Evolutionary conservation across 2,329 filamentous ascomycete species (phyloP).

Genomic region (Ophiocordyceps camponoti-leonardi): DNA sequence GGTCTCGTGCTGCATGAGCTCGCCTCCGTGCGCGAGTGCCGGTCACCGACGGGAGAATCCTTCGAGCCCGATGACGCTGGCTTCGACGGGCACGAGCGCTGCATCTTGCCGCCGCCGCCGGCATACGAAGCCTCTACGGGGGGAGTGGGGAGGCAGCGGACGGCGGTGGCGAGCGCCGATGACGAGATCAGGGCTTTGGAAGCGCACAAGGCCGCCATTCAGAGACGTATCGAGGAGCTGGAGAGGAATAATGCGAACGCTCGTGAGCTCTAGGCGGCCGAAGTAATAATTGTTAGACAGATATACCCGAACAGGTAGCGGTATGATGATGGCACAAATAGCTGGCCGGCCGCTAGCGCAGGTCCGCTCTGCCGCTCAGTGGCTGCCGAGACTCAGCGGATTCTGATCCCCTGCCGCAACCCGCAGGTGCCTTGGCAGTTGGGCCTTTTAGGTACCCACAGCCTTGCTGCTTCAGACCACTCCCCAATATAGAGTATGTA

Average conservation of each 20-base stretch:
- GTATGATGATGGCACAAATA: not conserved
- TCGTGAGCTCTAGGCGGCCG: not conserved
- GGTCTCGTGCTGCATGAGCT: conserved; percentile 2
- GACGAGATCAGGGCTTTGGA: conserved; percentile 15
- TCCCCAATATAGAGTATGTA: no score
- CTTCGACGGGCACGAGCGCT: conserved; percentile 1
- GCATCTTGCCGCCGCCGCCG: conserved; percentile 10
- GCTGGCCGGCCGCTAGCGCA: not conserved
- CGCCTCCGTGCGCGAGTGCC: not conserved
- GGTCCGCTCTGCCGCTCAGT: not conserved
- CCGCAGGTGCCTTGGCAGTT: no score
- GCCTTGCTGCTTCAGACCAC: no score
- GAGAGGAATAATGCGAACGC: conserved; percentile 4
- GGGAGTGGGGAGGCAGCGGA: conserved; percentile 7
- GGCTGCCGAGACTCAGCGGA: not conserved
- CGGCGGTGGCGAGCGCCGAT: conserved; percentile 5
- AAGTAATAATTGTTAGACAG: not conserved
- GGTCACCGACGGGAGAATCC: not conserved
- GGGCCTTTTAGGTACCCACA: no score
- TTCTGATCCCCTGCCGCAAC: no score
- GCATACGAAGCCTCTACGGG: conserved; percentile 11
- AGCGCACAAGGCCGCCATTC: conserved; percentile 17
- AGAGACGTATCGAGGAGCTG: conserved; percentile 17
- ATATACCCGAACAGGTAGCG: not conserved
- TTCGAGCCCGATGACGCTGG: not conserved